Evolutionary conservation across 1,139 yeast species (phyloP).

Genomic region (Scheffersomyces insectosa): DNA sequence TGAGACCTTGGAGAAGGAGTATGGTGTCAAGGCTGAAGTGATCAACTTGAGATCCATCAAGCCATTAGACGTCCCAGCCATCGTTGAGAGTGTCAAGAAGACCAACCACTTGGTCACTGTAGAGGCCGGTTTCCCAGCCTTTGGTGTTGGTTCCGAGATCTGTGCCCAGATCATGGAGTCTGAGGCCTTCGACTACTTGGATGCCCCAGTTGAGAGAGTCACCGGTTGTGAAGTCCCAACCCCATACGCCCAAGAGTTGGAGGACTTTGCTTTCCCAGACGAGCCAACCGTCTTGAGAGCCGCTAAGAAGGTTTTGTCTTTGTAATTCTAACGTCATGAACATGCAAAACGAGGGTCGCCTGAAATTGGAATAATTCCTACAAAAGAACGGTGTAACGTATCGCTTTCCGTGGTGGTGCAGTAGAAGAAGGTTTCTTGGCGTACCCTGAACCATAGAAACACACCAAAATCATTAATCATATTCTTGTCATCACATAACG

Average conservation of each 20-base stretch:
- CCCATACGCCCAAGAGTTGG: slow-evolving; percentile 95
- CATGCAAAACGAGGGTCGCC: background rate
- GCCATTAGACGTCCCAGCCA: slow-evolving; percentile 90
- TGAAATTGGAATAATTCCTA: too few species aligned
- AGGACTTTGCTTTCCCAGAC: slow-evolving; percentile 99
- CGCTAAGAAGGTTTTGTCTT: slow-evolving; percentile 83
- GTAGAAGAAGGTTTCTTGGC: too few species aligned
- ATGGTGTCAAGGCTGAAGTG: slow-evolving; percentile 91
- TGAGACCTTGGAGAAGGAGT: slow-evolving; percentile 74
- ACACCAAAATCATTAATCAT: too few species aligned
- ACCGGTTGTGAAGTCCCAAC: slow-evolving; percentile 99
- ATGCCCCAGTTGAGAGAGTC: slow-evolving; percentile 98
- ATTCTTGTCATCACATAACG: too few species aligned
- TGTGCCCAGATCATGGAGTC: slow-evolving; percentile 98
- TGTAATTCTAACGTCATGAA: slow-evolving; percentile 24
- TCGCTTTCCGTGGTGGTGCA: too few species aligned
- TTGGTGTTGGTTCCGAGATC: slow-evolving; percentile 98
- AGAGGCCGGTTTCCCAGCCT: slow-evolving; percentile 97
- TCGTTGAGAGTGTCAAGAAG: slow-evolving; percentile 88
- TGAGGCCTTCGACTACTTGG: slow-evolving; percentile 97
- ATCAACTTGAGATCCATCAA: slow-evolving; percentile 94
- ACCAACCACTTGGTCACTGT: slow-evolving; percentile 95
- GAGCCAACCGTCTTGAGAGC: slow-evolving; percentile 89
- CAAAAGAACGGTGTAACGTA: too few species aligned
- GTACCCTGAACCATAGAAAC: too few species aligned